Evolutionary conservation across 495 filamentous ascomycete species (phyloP).

Genomic region (Diplogelasinospora grovesii): DNA sequence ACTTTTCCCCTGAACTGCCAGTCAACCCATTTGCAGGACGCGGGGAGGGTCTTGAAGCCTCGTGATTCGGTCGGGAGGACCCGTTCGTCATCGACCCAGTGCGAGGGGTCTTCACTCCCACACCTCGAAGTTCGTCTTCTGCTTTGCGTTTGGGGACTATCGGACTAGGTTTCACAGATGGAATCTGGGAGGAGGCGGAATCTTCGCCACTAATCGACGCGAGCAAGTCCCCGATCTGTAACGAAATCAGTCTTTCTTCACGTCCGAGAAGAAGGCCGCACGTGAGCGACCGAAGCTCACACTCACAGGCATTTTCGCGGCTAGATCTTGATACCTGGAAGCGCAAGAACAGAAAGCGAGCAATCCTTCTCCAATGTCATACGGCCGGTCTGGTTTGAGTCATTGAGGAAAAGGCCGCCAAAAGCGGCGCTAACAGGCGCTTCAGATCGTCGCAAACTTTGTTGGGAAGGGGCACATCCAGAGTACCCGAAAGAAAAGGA

Average conservation of each 20-base stretch:
- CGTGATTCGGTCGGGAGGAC: conserved; percentile 11
- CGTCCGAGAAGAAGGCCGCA: not conserved
- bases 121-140: conserved; percentile 35
- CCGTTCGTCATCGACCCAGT: conserved; percentile 13
- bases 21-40: conserved; percentile 9
- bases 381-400: conserved; percentile 19
- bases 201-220: conserved; percentile 48
- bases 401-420: conserved; percentile 22
- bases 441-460: no score
- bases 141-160: conserved; percentile 43
- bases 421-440: no score
- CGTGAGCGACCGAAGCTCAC: not conserved
- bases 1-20: not conserved
- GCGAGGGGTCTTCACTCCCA: conserved; percentile 24
- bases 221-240: conserved; percentile 47
- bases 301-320: conserved; percentile 25
- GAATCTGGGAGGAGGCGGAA: conserved; percentile 27
- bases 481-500: no score
- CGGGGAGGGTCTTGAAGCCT: conserved; percentile 11
- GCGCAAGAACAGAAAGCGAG: no score
- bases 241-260: conserved; percentile 11
- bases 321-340: no score
- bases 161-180: conserved; percentile 18
- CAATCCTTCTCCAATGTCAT: conserved; percentile 27
- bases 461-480: no score